Evolutionary conservation across 139 green algal species (phyloP).

Genomic region (Auxenochlorella pyrenoidosa): DNA sequence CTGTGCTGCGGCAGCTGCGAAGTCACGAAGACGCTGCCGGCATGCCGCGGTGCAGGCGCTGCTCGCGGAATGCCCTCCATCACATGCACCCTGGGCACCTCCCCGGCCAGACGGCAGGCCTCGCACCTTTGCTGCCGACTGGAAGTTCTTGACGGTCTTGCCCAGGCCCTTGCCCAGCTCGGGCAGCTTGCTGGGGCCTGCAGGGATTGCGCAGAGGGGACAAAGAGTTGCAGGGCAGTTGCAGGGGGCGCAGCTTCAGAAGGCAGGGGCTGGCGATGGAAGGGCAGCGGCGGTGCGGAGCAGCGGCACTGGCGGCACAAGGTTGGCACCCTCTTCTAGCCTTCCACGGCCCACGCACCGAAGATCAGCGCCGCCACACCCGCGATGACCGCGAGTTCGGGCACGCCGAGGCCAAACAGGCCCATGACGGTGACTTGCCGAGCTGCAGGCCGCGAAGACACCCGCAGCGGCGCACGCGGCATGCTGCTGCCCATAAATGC

Average conservation of each 20-base stretch:
- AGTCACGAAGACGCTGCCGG: too few relatives aligned
- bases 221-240: background rate
- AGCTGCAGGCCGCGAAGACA: background rate
- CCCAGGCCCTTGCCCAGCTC: conserved; percentile 93
- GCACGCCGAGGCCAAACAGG: conserved; percentile 89
- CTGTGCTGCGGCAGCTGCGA: too few relatives aligned
- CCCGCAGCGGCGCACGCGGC: background rate
- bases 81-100: too few relatives aligned
- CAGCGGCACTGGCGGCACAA: background rate
- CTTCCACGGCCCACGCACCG: conserved; percentile 38
- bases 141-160: conserved; percentile 95
- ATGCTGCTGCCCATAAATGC: conserved; percentile 31
- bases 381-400: conserved; percentile 89
- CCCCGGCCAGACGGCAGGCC: conserved; percentile 28
- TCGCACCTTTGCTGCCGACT: conserved; percentile 79
- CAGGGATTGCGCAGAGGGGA: conserved; percentile 16
- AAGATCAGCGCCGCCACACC: conserved; percentile 90
- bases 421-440: conserved; percentile 52
- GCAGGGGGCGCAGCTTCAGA: background rate
- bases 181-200: conserved; percentile 90
- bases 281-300: background rate
- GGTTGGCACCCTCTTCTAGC: background rate
- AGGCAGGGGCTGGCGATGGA: background rate
- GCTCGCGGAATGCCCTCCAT: too few relatives aligned
- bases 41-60: too few relatives aligned